phyloP scores from a whole-genome alignment of 2,329 filamentous ascomycete genomes.

The Aureobasidium namibiae region DNA sequence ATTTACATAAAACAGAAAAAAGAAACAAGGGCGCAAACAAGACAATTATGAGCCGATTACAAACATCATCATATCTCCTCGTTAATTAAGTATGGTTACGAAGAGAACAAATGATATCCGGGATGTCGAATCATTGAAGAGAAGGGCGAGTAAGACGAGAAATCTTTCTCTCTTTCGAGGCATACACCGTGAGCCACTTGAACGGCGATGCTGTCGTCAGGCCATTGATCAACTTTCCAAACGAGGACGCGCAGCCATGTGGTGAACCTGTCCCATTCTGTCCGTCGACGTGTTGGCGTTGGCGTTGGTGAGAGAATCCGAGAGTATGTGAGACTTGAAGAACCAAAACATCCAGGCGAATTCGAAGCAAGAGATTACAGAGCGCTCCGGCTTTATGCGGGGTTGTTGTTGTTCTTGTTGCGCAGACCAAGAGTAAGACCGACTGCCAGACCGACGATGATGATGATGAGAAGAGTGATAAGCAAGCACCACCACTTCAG shows the following conservation, averaged over 20 bases:
- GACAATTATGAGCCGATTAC: neutral
- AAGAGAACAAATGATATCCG: neutral
- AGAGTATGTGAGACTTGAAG: neutral
- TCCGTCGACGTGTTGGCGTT: neutral
- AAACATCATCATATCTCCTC: neutral
- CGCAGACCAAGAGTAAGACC: conserved; percentile 41
- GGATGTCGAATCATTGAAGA: neutral
- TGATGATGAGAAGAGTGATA: conserved; percentile 42
- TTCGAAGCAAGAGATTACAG: neutral
- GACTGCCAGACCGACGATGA: conserved; percentile 42
- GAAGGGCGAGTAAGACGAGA: neutral
- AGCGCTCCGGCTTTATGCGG: neutral
- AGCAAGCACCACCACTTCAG: conserved; percentile 76
- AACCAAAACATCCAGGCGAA: neutral
- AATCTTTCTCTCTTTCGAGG: neutral
- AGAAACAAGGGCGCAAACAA: neutral
- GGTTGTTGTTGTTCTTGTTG: neutral
- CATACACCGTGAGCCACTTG: neutral
- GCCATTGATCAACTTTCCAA: neutral
- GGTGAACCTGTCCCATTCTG: neutral
- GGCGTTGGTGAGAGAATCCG: neutral
- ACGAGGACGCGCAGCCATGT: neutral
- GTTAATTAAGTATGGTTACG: neutral
- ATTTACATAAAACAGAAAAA: neutral
- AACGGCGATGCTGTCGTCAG: neutral